Evolutionary conservation across 2,329 filamentous ascomycete genomes (phyloP).

Genomic region (Exophiala alcalophila): DNA sequence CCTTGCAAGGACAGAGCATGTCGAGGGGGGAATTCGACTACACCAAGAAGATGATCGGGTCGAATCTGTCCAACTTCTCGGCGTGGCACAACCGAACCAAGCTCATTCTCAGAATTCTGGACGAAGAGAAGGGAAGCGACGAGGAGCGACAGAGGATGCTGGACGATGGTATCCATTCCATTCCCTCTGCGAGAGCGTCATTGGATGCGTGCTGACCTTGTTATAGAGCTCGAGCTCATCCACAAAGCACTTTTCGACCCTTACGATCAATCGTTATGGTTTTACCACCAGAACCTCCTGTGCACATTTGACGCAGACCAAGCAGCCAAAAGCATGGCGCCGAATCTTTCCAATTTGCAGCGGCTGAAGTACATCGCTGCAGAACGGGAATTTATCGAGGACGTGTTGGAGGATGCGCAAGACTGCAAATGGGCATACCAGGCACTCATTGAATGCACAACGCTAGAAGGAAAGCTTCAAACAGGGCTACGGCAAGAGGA

Average conservation of each 20-base stretch:
- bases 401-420: slow-evolving; percentile 62
- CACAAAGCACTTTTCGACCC: slow-evolving; percentile 80
- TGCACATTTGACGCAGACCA: slow-evolving; percentile 58
- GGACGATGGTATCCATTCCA: slow-evolving; percentile 57
- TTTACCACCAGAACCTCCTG: slow-evolving; percentile 89
- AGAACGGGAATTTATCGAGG: slow-evolving; percentile 72
- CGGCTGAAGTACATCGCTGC: slow-evolving; percentile 62
- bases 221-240: slow-evolving; percentile 68
- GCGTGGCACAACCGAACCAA: slow-evolving; percentile 92
- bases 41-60: slow-evolving; percentile 80
- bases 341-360: slow-evolving; percentile 59
- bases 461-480: slow-evolving; percentile 52
- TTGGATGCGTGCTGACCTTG: slow-evolving; percentile 9
- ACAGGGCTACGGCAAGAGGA: slow-evolving; percentile 42
- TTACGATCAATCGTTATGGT: slow-evolving; percentile 94
- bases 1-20: slow-evolving; percentile 59
- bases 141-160: slow-evolving; percentile 65
- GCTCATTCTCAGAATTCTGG: slow-evolving; percentile 72
- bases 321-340: slow-evolving; percentile 59
- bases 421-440: slow-evolving; percentile 89
- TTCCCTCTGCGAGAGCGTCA: not conserved
- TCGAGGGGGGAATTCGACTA: slow-evolving; percentile 81
- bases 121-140: slow-evolving; percentile 65
- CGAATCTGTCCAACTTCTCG: slow-evolving; percentile 91
- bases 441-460: slow-evolving; percentile 71